A percentile compares a stretch with the other conserved stretches of the same genome.
Conservation (phyloP, 768 basidiomycete genomes). For the Coprinopsis strossmayeri region DNA sequence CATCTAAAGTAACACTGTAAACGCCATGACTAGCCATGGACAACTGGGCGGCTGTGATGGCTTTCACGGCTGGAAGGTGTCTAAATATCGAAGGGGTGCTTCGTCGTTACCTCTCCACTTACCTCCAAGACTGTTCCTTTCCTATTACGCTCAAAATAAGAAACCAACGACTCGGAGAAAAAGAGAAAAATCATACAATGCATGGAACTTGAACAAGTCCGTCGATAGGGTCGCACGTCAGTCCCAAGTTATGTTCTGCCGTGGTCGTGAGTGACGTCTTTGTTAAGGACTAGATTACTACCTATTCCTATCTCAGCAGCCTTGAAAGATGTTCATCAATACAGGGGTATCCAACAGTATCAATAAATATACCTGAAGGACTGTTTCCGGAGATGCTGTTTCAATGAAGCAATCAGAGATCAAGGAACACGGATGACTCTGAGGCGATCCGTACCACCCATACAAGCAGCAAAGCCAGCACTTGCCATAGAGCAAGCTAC, state of each 20-base stretch:
- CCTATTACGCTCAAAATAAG: too few species aligned
- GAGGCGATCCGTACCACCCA: slow-evolving; percentile 60
- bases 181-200: slow-evolving; percentile 64
- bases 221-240: slow-evolving; percentile 94
- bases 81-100: too few species aligned
- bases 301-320: slow-evolving; percentile 92
- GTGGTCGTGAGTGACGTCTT: not conserved
- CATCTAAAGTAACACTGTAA: slow-evolving; percentile 84
- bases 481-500: slow-evolving; percentile 97
- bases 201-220: slow-evolving; percentile 94
- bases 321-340: too few species aligned
- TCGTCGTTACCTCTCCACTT: slow-evolving; percentile 12
- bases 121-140: slow-evolving; percentile 86
- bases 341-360: too few species aligned
- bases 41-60: slow-evolving; percentile 88
- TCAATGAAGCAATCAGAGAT: not conserved
- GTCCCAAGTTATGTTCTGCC: slow-evolving; percentile 74
- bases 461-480: slow-evolving; percentile 89
- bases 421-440: slow-evolving; percentile 5
- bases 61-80: slow-evolving; percentile 92
- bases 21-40: slow-evolving; percentile 89
- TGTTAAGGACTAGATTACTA: slow-evolving; percentile 19
- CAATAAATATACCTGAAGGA: slow-evolving; percentile 59
- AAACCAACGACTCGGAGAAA: not conserved
- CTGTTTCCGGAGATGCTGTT: slow-evolving; percentile 72